A percentile compares a stretch with the other conserved stretches of the same genome.
Evolutionary conservation across 2,329 filamentous ascomycete genomes (phyloP).

Genomic region (Fusarium verticillioides): DNA sequence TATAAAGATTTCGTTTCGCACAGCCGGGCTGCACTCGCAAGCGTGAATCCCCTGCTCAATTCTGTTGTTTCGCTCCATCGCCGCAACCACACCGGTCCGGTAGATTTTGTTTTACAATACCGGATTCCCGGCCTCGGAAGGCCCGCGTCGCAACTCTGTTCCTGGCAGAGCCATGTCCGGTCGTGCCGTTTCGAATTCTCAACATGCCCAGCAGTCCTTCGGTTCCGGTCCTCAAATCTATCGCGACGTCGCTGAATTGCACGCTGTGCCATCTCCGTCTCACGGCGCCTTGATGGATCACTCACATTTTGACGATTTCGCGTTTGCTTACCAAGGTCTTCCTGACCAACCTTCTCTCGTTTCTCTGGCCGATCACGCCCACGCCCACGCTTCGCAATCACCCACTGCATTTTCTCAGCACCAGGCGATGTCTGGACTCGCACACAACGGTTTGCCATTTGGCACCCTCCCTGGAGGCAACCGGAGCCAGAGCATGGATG

Average conservation of each 20-base stretch:
- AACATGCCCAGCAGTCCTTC: constrained; percentile 47
- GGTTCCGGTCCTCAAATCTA: constrained; percentile 43
- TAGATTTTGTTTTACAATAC: constrained; percentile 22
- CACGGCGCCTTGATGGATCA: constrained; percentile 55
- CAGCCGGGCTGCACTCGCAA: constrained; percentile 11
- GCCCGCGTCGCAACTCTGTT: constrained; percentile 25
- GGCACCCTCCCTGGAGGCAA: constrained; percentile 37
- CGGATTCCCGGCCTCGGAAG: constrained; percentile 32
- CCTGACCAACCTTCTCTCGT: constrained; percentile 56
- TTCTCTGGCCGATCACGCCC: constrained; percentile 49
- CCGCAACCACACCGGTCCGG: constrained; percentile 4
- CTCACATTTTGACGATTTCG: constrained; percentile 64
- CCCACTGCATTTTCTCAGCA: constrained; percentile 52
- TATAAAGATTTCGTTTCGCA: constrained; percentile 25
- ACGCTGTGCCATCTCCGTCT: constrained; percentile 34
- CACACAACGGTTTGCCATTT: constrained; percentile 41
- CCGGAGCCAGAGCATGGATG: constrained; percentile 50
- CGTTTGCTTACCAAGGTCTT: constrained; percentile 60
- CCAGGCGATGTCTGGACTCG: constrained; percentile 36
- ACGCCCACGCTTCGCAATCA: constrained; percentile 46
- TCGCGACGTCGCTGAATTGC: constrained; percentile 38
- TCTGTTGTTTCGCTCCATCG: constrained; percentile 1
- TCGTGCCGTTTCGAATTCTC: constrained; percentile 44
- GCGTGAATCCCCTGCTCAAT: background rate
- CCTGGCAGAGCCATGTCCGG: constrained; percentile 46